Evolutionary conservation across 2,329 filamentous ascomycete species (phyloP), one percentile per base, ranked within the genome.

Genomic region (Geosmithia flava): DNA sequence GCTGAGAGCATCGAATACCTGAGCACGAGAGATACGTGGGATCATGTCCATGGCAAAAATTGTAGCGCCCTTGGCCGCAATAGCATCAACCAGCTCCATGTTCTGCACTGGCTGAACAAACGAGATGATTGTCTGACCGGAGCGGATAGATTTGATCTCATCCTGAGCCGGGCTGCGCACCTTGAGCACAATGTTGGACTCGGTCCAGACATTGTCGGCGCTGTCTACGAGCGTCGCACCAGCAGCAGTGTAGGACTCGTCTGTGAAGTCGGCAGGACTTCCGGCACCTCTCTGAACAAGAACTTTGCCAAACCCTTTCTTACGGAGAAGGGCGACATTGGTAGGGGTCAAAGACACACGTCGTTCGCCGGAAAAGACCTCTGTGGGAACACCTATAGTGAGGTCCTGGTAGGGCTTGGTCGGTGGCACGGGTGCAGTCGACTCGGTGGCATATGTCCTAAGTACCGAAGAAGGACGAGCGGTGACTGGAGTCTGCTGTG

Each of bases 21-120:
- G 89, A 1, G 89, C 88, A 44, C 89, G 79, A 1, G 88, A 94
- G 56, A 95, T 95, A 41, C 89, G 81, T 16, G 89, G 89, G 47
- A 95, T 84, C 80, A 90, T 84, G 60, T 95, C 89, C 88, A 95
- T 95, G 20, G 89, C 87, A 60, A 95, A 93, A 16, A 79, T 70
- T 1, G 87, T 94, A 2, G 83, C 80, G 27, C 83, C 83, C 45
- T 79, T 78, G 39, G 73, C 71, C 23, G 86, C 81, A 51, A 94
- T 75, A 50, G 79, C 81, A 51, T 88, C 77, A 10, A 95, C 83
- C 6, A 91, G 68, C 8, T 78, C 70, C 63, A 78, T 82, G 64
- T 94, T 94, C 67, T 91, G 86, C 7, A 80, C 75, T 1, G 88
- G 88, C 60, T 94, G 88, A 27, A 95, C 66, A 59, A 95, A 87